Conservation (phyloP, 2,329 filamentous ascomycete species). For the Xenosphaeropsis pyriputrescens region DNA sequence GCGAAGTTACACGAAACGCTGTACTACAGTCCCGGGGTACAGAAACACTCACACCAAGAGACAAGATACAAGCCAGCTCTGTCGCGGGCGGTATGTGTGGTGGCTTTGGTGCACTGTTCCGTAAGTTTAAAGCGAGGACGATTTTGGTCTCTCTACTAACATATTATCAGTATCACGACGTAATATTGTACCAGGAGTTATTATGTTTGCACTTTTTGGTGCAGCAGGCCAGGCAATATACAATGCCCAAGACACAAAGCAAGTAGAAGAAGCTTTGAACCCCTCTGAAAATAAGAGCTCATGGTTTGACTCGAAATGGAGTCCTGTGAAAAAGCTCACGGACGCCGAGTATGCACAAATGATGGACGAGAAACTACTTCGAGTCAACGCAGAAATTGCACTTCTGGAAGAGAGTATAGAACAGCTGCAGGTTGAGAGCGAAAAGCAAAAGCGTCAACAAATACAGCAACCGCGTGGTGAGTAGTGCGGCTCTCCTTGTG, state of each 20-base stretch:
- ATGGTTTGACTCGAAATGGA: constrained; percentile 48
- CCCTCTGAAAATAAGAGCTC: constrained; percentile 20
- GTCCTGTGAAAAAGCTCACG: constrained; percentile 53
- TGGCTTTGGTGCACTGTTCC: constrained; percentile 42
- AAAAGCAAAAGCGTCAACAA: too few relatives aligned
- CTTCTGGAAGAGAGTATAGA: constrained; percentile 64
- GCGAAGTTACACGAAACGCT: constrained; percentile 27
- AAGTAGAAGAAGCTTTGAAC: constrained; percentile 6
- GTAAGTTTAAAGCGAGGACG: constrained; percentile 16
- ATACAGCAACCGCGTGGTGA: too few relatives aligned
- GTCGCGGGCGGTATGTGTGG: constrained; percentile 58
- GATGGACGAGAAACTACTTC: constrained; percentile 55
- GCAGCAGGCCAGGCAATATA: constrained; percentile 39
- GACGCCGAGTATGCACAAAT: constrained; percentile 61
- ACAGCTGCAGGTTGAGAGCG: constrained; percentile 19
- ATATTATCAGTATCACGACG: constrained; percentile 18
- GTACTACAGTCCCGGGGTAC: constrained; percentile 30
- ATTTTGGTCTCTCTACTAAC: too few relatives aligned
- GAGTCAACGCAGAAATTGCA: constrained; percentile 62
- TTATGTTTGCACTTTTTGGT: constrained; percentile 44
- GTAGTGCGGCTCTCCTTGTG: too few relatives aligned
- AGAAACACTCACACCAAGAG: constrained; percentile 28
- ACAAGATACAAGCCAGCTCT: constrained; percentile 53
- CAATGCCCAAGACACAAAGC: constrained; percentile 30
- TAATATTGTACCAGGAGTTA: constrained; percentile 36